Percentiles rank a stretch among this genome's conserved stretches.
Conservation (phyloP, 306 rosid species). For the Dryas octopetala region DNA sequence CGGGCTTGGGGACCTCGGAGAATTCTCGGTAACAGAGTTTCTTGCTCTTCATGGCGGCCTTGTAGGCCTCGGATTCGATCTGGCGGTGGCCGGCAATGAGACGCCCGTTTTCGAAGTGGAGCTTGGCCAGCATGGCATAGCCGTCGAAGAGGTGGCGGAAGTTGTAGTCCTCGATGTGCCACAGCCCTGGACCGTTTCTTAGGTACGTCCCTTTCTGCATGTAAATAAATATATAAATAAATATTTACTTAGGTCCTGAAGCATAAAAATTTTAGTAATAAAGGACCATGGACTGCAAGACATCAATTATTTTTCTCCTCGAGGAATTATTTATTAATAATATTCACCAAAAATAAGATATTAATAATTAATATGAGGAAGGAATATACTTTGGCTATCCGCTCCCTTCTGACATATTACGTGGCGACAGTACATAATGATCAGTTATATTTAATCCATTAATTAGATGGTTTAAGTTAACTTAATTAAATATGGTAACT, state of each 20-base stretch:
- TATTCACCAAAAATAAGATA: neutral
- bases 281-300: neutral
- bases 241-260: neutral
- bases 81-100: conserved; percentile 75
- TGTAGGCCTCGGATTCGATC: conserved; percentile 70
- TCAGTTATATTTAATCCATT: conserved; percentile 5
- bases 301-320: neutral
- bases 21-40: conserved; percentile 86
- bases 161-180: conserved; percentile 82
- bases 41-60: conserved; percentile 66
- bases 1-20: conserved; percentile 76
- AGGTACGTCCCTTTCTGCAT: conserved; percentile 94
- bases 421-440: neutral
- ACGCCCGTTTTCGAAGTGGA: conserved; percentile 54
- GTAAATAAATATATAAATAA: conserved; percentile 9
- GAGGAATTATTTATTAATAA: neutral
- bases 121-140: conserved; percentile 75
- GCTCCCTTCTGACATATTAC: conserved; percentile 25
- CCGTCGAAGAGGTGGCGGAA: conserved; percentile 96
- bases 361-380: neutral
- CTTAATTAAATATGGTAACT: neutral
- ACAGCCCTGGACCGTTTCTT: conserved; percentile 90
- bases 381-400: conserved; percentile 7
- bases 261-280: neutral
- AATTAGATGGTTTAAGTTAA: neutral